These are phyloP conservation scores for Paramecium primaurelia DNA, from an alignment of 73 alveolate genomes.

Conservation along the genomic window DNA sequence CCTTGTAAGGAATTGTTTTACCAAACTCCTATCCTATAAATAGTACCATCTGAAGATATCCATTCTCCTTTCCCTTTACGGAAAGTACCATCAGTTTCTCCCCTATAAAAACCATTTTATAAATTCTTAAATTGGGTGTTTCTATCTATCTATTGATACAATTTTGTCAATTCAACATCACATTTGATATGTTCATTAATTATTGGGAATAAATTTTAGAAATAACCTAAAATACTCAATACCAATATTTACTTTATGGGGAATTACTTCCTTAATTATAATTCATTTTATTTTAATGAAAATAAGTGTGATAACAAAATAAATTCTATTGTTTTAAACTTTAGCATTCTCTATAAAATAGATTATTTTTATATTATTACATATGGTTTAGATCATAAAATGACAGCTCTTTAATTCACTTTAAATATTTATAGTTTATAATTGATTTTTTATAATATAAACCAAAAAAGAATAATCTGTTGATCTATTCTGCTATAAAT, in stretches of 20 bases:
- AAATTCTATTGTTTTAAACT: too few species aligned
- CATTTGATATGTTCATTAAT: not conserved
- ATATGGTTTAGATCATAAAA: not conserved
- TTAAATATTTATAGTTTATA: not conserved
- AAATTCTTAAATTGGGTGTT: not conserved
- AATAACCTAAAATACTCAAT: not conserved
- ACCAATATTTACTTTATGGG: not conserved
- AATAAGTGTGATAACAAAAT: not conserved
- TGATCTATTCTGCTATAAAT: slow-evolving; percentile 47
- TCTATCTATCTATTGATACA: not conserved
- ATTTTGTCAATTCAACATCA: not conserved
- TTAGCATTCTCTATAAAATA: not conserved
- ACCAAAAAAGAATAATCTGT: not conserved
- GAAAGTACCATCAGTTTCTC: not conserved
- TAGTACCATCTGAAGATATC: not conserved
- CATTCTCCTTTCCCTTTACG: not conserved
- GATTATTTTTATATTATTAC: not conserved
- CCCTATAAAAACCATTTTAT: not conserved
- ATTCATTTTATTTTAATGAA: not conserved
- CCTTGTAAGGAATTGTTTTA: not conserved
- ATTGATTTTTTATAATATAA: not conserved
- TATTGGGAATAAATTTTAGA: not conserved
- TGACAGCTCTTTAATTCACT: not conserved
- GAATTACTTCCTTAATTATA: too few species aligned
- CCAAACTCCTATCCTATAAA: not conserved